Percentiles rank a stretch among this genome's conserved stretches.
phyloP scores from a whole-genome alignment of 2,329 filamentous ascomycete species.

The Shiraia bambusicola region DNA sequence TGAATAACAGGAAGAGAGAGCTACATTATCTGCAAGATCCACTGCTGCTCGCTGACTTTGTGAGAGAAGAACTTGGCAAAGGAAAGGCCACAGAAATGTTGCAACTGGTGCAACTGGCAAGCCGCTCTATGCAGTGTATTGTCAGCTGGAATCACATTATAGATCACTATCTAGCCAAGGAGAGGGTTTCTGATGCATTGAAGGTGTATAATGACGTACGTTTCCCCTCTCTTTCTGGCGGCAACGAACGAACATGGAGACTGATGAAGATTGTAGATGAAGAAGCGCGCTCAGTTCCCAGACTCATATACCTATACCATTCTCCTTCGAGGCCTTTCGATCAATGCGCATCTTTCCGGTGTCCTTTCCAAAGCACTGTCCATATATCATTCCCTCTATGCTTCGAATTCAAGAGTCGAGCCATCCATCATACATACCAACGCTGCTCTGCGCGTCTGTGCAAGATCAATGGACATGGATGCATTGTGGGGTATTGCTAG shows the following conservation, averaged over 20 bases:
- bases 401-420: constrained; percentile 62
- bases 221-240: background rate
- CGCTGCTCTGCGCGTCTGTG: constrained; percentile 80
- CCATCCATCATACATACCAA: constrained; percentile 85
- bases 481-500: constrained; percentile 74
- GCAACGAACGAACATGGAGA: background rate
- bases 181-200: constrained; percentile 64
- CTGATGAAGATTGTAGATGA: constrained; percentile 70
- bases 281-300: constrained; percentile 81
- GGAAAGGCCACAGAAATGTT: constrained; percentile 67
- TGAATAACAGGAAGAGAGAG: constrained; percentile 54
- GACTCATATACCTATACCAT: constrained; percentile 82
- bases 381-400: constrained; percentile 75
- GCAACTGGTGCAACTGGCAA: constrained; percentile 68
- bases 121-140: constrained; percentile 61
- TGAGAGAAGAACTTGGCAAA: constrained; percentile 61
- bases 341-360: constrained; percentile 58
- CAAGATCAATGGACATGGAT: constrained; percentile 73
- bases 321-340: constrained; percentile 73
- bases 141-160: constrained; percentile 91
- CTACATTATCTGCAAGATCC: constrained; percentile 68
- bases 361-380: constrained; percentile 69
- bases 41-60: constrained; percentile 68
- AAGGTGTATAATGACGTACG: constrained; percentile 85
- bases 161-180: constrained; percentile 64